Conservation (phyloP, 129 eudicot species). For the Kitagawia praeruptora region DNA sequence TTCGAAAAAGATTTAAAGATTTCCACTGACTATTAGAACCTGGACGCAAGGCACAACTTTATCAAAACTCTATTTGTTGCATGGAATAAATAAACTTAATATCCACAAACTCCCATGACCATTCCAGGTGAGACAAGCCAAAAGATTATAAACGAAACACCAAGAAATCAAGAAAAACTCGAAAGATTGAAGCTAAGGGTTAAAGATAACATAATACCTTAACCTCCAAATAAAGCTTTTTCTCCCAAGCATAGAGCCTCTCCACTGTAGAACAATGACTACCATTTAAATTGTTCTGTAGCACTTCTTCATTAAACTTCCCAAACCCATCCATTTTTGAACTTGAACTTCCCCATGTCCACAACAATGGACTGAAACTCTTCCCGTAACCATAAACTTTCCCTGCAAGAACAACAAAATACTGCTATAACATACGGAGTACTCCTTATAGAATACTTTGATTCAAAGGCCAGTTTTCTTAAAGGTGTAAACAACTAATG, state of each 20-base stretch:
- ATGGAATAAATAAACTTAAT: not conserved
- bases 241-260: conserved; percentile 91
- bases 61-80: not conserved
- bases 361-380: conserved; percentile 53
- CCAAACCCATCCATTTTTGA: conserved; percentile 48
- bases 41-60: not conserved
- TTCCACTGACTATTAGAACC: not conserved
- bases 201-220: conserved; percentile 42
- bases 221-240: conserved; percentile 76
- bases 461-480: not conserved
- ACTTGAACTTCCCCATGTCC: conserved; percentile 50
- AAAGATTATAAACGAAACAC: not conserved
- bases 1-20: no score
- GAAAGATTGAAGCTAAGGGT: not conserved
- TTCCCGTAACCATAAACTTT: conserved; percentile 46
- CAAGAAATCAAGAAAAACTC: not conserved
- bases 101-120: not conserved
- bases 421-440: not conserved
- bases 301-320: conserved; percentile 51
- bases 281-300: conserved; percentile 22
- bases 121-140: not conserved
- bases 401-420: conserved; percentile 14
- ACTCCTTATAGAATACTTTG: not conserved
- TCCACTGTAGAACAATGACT: conserved; percentile 84
- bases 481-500: not conserved